Conservation (phyloP, 148 eudicot species). For the Arctostaphylos glauca region DNA sequence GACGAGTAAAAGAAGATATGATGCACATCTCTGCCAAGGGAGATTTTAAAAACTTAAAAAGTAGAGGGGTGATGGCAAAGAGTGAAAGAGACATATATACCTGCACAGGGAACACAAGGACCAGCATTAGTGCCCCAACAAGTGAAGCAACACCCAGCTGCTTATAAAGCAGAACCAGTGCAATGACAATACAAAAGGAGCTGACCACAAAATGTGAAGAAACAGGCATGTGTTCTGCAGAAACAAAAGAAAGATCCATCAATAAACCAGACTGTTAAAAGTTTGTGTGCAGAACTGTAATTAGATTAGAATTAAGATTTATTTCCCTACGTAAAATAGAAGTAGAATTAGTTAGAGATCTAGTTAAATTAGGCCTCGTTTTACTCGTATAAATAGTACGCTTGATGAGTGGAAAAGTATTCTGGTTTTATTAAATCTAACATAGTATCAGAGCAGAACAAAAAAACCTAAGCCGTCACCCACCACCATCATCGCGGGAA, state of each 20-base stretch:
- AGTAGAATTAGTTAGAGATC: too few relatives aligned
- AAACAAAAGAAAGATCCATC: constrained; percentile 17
- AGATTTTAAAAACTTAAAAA: neutral
- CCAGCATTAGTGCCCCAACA: constrained; percentile 73
- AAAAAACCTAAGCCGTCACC: too few relatives aligned
- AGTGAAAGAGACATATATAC: constrained; percentile 27
- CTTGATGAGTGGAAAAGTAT: too few relatives aligned
- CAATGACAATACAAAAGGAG: constrained; percentile 80
- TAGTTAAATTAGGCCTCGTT: too few relatives aligned
- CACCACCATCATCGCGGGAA: too few relatives aligned
- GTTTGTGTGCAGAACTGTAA: too few relatives aligned
- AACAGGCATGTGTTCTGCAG: constrained; percentile 86
- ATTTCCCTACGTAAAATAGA: too few relatives aligned
- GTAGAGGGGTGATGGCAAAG: neutral
- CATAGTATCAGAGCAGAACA: too few relatives aligned
- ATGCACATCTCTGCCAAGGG: neutral
- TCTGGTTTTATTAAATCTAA: too few relatives aligned
- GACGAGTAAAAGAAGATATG: neutral
- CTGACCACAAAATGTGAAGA: constrained; percentile 91
- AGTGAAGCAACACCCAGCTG: constrained; percentile 88
- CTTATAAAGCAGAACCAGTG: constrained; percentile 77
- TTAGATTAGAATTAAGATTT: too few relatives aligned
- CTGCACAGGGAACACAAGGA: constrained; percentile 83
- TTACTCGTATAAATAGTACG: too few relatives aligned
- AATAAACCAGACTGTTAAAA: neutral